These are phyloP conservation scores for Yarrowia sp. DNA, from an alignment of 805 yeast genomes.

Conservation along the genomic window DNA sequence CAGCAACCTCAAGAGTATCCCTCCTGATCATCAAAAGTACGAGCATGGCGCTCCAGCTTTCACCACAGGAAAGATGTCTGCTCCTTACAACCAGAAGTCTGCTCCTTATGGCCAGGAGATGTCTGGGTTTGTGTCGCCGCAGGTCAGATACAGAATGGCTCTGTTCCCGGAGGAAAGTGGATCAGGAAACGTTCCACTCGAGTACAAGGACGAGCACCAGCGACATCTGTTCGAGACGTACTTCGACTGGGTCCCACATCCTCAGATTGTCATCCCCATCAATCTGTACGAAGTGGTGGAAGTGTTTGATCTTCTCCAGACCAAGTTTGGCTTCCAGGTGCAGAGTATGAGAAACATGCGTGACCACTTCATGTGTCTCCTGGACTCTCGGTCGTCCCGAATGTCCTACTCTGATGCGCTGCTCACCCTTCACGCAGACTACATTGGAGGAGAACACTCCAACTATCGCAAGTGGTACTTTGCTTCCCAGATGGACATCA, in stretches of 20 bases:
- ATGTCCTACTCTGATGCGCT: slow-evolving; percentile 58
- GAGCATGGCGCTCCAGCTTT: not conserved
- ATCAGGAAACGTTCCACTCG: not conserved
- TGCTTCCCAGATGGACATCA: slow-evolving; percentile 66
- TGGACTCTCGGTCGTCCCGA: slow-evolving; percentile 69
- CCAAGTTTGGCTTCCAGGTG: slow-evolving; percentile 64
- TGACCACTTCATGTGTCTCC: slow-evolving; percentile 58
- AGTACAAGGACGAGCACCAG: slow-evolving; percentile 1
- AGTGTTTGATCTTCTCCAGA: slow-evolving; percentile 52
- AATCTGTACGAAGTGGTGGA: slow-evolving; percentile 50
- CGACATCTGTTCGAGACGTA: not conserved
- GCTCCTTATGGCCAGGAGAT: slow-evolving; percentile 23
- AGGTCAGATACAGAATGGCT: slow-evolving; percentile 18
- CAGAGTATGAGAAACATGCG: slow-evolving; percentile 67
- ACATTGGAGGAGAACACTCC: slow-evolving; percentile 67
- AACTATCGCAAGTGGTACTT: slow-evolving; percentile 76
- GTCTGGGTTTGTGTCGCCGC: slow-evolving; percentile 13
- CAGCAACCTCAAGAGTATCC: not conserved
- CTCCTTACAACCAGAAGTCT: slow-evolving; percentile 12
- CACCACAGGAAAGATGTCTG: slow-evolving; percentile 10
- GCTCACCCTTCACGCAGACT: slow-evolving; percentile 64
- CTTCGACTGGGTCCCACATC: slow-evolving; percentile 17
- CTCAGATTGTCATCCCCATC: slow-evolving; percentile 30
- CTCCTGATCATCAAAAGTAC: slow-evolving; percentile 22
- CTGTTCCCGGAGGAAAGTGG: slow-evolving; percentile 16